Conservation (phyloP, 202 grass and related monocot genomes). For the Schoenoplectus triqueter region DNA sequence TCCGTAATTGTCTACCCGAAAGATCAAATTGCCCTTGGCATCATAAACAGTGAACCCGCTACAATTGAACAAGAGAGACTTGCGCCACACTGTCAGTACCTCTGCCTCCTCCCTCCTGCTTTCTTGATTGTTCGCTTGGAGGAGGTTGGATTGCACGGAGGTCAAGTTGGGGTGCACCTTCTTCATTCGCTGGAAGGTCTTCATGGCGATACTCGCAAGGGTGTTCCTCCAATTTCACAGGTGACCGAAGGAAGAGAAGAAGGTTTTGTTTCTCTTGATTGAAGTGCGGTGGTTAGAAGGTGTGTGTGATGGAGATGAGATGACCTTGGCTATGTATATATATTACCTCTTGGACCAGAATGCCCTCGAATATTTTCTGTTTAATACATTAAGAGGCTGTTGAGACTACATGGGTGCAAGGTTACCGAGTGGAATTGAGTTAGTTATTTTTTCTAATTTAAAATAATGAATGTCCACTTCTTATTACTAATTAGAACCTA, state of each 20-base stretch:
- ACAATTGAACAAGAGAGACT: slow-evolving; percentile 85
- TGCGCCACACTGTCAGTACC: slow-evolving; percentile 77
- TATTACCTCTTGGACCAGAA: slow-evolving; percentile 31
- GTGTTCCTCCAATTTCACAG: neutral
- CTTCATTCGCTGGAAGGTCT: slow-evolving; percentile 40
- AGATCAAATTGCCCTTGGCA: slow-evolving; percentile 66
- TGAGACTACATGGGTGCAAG: slow-evolving; percentile 29
- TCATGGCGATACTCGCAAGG: neutral
- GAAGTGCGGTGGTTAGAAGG: slow-evolving; percentile 17
- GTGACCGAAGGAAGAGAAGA: slow-evolving; percentile 33
- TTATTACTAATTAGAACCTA: slow-evolving; percentile 14
- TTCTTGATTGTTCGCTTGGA: neutral
- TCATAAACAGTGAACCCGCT: slow-evolving; percentile 86
- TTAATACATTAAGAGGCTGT: slow-evolving; percentile 23
- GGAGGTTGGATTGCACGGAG: neutral
- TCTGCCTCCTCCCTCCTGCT: slow-evolving; percentile 41
- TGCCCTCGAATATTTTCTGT: slow-evolving; percentile 15
- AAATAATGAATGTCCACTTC: neutral
- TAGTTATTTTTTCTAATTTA: slow-evolving; percentile 2
- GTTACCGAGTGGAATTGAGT: slow-evolving; percentile 16
- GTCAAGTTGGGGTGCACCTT: slow-evolving; percentile 65
- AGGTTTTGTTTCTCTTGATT: slow-evolving; percentile 21
- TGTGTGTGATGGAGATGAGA: slow-evolving; percentile 12
- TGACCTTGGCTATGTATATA: slow-evolving; percentile 25
- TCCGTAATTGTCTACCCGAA: slow-evolving; percentile 85